Evolutionary conservation across 1,139 yeast genomes (phyloP), one percentile per base, ranked within the genome.

Genomic region (Nakaseomyces sp.): DNA sequence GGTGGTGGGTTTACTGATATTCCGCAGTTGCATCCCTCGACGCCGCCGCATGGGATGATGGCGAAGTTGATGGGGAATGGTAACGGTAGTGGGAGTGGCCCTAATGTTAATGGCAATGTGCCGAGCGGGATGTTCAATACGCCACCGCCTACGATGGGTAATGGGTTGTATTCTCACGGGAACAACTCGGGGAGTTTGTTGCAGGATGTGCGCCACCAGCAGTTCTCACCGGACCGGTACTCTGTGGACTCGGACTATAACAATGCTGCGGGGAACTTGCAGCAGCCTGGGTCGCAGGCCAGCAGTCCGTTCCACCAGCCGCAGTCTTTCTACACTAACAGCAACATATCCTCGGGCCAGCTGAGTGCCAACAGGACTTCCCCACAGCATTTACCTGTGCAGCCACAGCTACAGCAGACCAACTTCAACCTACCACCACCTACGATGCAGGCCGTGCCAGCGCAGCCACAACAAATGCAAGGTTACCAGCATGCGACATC

Each of bases 1-100:
- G 45, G 49, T 15, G 55, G 51, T 20, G 58, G 55, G 4, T 61
- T 57, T 43, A 54, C 63, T 5, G 65, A 61, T 44, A 52, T 57
- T 5, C 63, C 64, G 4, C 40, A 54, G 9, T 41, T 60, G 43
- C 50, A 54, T 42, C 54, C 53, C 43, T 61, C 63, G 5, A 51
- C 60, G 1, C 57, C 63, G 3, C 62, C 63, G 26, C 45, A 45
- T 7, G 32, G 32, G 6, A 13, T 37, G 22, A 19, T 28, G 24
- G 18, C 31, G n/a, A 25, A 25, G 8, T n/a, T 26, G 17, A 29
- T 29, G 32, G 32, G 12, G 2, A 26, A 26, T 10, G 5, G 7
- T 15, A 18, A 44, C 22, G 29, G 39, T 20, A 42, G 40, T 13
- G 35, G 19, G 4, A 32, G 18, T 18, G 18, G n/a, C 18, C 6